phyloP scores from a whole-genome alignment of 2,329 filamentous ascomycete species.

The Hymenotorrendiella dingleyae region DNA sequence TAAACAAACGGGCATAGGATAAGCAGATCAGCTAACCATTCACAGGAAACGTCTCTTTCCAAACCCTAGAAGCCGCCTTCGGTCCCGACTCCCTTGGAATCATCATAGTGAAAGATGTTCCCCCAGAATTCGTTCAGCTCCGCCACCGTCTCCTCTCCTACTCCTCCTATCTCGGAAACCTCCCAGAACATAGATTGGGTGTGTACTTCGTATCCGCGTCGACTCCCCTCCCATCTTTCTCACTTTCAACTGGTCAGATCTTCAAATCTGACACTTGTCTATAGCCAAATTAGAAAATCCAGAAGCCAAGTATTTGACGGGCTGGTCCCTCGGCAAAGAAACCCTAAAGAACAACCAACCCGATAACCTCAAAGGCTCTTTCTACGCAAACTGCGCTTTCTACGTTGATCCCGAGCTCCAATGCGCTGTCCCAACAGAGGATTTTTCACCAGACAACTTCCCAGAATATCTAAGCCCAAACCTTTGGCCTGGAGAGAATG shows the following conservation, averaged over 20 bases:
- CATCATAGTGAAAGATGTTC: conserved; percentile 84
- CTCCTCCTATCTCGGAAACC: conserved; percentile 80
- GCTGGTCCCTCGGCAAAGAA: conserved; percentile 80
- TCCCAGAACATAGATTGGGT: conserved; percentile 68
- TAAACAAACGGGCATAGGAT: too few relatives aligned
- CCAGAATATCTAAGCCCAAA: conserved; percentile 88
- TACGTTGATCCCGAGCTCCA: conserved; percentile 60
- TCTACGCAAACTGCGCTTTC: conserved; percentile 79
- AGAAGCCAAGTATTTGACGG: conserved; percentile 58
- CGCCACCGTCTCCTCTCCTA: conserved; percentile 74
- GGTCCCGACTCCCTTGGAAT: conserved; percentile 88
- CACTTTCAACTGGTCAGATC: neutral
- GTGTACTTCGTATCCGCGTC: conserved; percentile 26
- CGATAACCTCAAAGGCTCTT: conserved; percentile 77
- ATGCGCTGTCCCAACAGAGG: conserved; percentile 53
- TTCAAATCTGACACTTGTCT: conserved; percentile 9
- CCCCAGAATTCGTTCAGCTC: conserved; percentile 62
- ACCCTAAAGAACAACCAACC: conserved; percentile 71
- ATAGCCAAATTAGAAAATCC: conserved; percentile 52
- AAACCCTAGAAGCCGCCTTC: conserved; percentile 71
- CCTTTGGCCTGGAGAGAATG: conserved; percentile 69
- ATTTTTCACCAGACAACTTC: conserved; percentile 58
- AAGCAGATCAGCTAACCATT: conserved; percentile 10
- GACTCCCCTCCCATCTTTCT: neutral
- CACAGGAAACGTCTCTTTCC: conserved; percentile 60